Evolutionary conservation across 345 rosid species (phyloP), one percentile per base, ranked within the genome.

Genomic region (Populus deltoides): DNA sequence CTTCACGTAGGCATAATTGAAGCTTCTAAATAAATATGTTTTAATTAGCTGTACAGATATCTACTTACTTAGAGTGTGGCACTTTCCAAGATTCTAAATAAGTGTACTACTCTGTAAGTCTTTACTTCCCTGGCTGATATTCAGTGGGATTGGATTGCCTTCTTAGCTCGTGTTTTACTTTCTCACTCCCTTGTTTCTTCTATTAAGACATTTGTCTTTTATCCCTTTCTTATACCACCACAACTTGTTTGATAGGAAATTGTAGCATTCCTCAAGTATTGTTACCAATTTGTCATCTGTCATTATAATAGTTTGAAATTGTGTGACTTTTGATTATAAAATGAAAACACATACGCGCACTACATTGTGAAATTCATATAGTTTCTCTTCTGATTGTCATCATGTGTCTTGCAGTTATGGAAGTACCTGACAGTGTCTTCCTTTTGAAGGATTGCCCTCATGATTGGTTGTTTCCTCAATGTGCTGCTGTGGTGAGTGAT

Each of bases 381-480:
- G 70, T 76, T 70, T 53, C 65, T 67, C 63, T 59, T 65, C 76
- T 39, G 33, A 75, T 75, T 38, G 31, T 75, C 66, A 12, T 75
- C 71, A 53, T 31, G n/a, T 71, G 13, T 81, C 36, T 29, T 86
- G 83, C 94, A 93, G 99, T 91, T 75, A 82, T 81, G 51, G 94
- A 90, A 83, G 88, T 88, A 85, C 91, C 93, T 29, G 91, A 87
- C 53, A 84, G 81, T 79, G 83, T 92, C 75, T 93, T 87, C 89
- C 88, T 96, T 67, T 71, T 96, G 83, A 94, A 92, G 77, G 99
- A 96, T 70, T 92, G 98, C 80, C 99, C 99, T 70, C 98, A 96
- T 71, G 99, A 96, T 88, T 96, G 99, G 99, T 83, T 96, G 89
- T 96, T 96, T 89, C 98, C 97, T 77, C 99, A 91, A 51, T 96